Evolutionary conservation across 2,329 filamentous ascomycete genomes (phyloP).

Genomic region (Aplosporella prunicola): DNA sequence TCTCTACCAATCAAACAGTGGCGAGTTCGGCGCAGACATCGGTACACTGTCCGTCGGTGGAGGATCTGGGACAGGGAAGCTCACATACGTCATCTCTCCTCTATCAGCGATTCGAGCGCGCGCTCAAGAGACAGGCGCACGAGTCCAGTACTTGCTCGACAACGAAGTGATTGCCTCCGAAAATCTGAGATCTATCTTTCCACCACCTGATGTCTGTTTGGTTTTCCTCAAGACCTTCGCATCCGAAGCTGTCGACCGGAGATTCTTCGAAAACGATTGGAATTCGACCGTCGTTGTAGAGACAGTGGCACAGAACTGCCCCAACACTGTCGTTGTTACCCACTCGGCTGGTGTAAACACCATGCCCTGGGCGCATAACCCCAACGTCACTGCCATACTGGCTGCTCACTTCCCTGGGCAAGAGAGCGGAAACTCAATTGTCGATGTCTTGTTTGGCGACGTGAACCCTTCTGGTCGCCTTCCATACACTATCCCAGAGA

Average conservation of each 20-base stretch:
- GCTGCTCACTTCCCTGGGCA: constrained; percentile 21
- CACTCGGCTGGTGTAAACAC: constrained; percentile 36
- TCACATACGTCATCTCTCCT: constrained; percentile 30
- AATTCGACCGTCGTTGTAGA: constrained; percentile 16
- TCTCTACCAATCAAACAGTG: constrained; percentile 30
- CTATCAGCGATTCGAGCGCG: constrained; percentile 32
- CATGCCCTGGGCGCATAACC: constrained; percentile 32
- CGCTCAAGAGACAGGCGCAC: background rate
- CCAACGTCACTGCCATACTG: constrained; percentile 22
- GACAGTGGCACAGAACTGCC: constrained; percentile 36
- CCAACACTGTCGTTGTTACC: constrained; percentile 43
- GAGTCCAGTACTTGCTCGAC: background rate
- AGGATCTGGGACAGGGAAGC: constrained; percentile 31
- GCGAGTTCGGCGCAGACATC: constrained; percentile 24
- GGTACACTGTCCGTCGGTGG: constrained; percentile 37
- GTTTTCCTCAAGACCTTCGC: constrained; percentile 51
- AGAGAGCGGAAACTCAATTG: constrained; percentile 73
- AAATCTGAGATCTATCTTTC: constrained; percentile 15
- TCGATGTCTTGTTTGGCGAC: constrained; percentile 69
- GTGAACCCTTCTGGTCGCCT: constrained; percentile 69
- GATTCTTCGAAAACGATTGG: constrained; percentile 32
- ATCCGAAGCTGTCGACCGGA: constrained; percentile 35
- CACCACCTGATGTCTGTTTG: constrained; percentile 39
- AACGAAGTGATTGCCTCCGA: background rate
- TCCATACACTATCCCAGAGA: constrained; percentile 75